These are phyloP conservation scores for Salmacisia buchloeana DNA, from an alignment of 1,284 basidiomycete species.

Conservation along the genomic window DNA sequence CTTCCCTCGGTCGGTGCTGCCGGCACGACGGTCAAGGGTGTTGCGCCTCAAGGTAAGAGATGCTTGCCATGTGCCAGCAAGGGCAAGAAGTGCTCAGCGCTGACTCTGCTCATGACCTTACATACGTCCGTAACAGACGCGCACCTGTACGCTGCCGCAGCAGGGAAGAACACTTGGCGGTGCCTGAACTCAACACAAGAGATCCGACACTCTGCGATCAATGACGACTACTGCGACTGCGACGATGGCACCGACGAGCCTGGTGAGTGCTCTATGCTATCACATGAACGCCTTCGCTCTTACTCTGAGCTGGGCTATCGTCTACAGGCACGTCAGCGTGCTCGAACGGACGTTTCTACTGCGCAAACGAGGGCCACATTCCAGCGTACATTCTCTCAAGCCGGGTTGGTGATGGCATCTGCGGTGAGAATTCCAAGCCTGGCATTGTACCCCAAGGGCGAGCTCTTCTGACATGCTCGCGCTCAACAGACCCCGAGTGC, in stretches of 20 bases:
- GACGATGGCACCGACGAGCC: slow-evolving; percentile 88
- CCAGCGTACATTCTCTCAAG: slow-evolving; percentile 71
- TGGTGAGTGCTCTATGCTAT: slow-evolving; percentile 52
- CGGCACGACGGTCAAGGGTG: neutral
- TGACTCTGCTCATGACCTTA: neutral
- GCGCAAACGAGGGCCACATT: slow-evolving; percentile 80
- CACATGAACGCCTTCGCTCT: neutral
- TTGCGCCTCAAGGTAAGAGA: slow-evolving; percentile 1
- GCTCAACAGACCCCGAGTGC: slow-evolving; percentile 74
- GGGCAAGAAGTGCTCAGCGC: too few species aligned
- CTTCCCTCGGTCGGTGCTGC: neutral
- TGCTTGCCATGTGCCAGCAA: too few species aligned
- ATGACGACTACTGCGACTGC: slow-evolving; percentile 94
- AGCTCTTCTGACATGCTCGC: neutral
- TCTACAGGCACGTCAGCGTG: slow-evolving; percentile 77
- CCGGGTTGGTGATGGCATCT: slow-evolving; percentile 88
- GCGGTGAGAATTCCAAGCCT: slow-evolving; percentile 73
- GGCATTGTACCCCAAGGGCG: too few species aligned
- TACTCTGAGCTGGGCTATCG: too few species aligned
- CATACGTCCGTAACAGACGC: slow-evolving; percentile 8
- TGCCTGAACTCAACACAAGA: slow-evolving; percentile 34
- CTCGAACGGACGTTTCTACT: slow-evolving; percentile 70
- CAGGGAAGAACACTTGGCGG: slow-evolving; percentile 23
- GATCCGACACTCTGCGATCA: slow-evolving; percentile 67
- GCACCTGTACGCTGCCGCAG: slow-evolving; percentile 9